Evolutionary conservation across 23 red algal genomes (phyloP), one percentile per base, ranked within the genome.

Genomic region (Gracilaria gracilis): DNA sequence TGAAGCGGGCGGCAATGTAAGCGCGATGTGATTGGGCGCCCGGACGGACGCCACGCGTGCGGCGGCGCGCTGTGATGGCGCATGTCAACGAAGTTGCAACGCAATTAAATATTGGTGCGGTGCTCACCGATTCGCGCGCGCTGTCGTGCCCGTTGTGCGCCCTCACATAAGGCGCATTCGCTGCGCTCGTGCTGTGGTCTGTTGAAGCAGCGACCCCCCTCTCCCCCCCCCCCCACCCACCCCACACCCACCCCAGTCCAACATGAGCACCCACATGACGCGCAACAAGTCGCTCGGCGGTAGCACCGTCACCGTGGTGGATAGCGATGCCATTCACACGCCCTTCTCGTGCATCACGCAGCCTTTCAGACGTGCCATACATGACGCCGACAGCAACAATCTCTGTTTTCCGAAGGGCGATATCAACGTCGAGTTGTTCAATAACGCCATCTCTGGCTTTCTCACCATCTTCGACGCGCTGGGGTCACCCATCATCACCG

Each of bases 401-500:
- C 48, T 61, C 36, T 57, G 62, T 55, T 54, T 61, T 37, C 29
- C 40, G n/a, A 87, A 87, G 69, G 83, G 83, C 25, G 83, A 87
- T 65, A 87, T 87, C 42, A 66, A 57, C 65, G 64, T 87, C 2
- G 83, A 87, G 12, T 32, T 67, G 6, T 87, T 74, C 47, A 73
- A 55, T 29, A 44, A 21, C 27, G 83, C 83, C 66, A n/a, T 87
- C 1, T 57, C 66, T 16, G 83, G 64, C 46, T 87, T 87, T 74
- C 69, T 87, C 66, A 75, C 57, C 69, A 87, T 87, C 44, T 87
- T 87, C 29, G 83, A 87, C 35, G 83, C 83, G 11, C 50, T 87
- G 66, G 83, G 83, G 4, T 87, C 57, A 16, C 65, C 65, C 44
- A 75, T 87, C 44, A 87, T 87, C 25, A 87, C 83, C 5, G 83